Percentiles rank a stretch among this genome's conserved stretches.
Evolutionary conservation across 2,329 filamentous ascomycete genomes (phyloP).

Genomic region (Sarocladium oryzae): DNA sequence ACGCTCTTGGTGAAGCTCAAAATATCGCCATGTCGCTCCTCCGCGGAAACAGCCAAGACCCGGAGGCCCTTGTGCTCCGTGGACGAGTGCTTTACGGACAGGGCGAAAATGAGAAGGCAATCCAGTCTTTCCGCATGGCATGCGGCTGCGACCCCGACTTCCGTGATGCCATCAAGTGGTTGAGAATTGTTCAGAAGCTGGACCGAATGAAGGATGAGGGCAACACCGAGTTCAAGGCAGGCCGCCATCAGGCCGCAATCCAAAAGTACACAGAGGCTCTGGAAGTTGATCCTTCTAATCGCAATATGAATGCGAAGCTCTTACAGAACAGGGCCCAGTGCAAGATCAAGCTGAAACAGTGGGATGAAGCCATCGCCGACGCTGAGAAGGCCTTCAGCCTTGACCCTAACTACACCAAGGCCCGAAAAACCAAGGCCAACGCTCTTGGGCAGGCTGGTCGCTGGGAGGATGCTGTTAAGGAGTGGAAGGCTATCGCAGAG

Average conservation of each 20-base stretch:
- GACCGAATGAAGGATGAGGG: conserved; percentile 92
- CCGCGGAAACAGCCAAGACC: conserved; percentile 81
- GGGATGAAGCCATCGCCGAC: conserved; percentile 73
- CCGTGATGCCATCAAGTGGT: conserved; percentile 78
- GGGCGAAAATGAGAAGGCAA: conserved; percentile 91
- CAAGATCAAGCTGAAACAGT: conserved; percentile 77
- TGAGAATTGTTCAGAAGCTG: conserved; percentile 85
- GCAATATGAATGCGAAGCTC: conserved; percentile 89
- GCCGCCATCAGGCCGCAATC: conserved; percentile 72
- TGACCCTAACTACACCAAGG: conserved; percentile 82
- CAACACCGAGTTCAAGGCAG: conserved; percentile 82
- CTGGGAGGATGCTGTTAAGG: conserved; percentile 87
- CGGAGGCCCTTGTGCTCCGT: conserved; percentile 84
- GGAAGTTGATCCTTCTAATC: conserved; percentile 79
- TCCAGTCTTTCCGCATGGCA: conserved; percentile 87
- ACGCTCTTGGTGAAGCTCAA: conserved; percentile 84
- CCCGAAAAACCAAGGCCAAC: conserved; percentile 88
- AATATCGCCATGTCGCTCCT: conserved; percentile 86
- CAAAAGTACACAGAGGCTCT: conserved; percentile 80
- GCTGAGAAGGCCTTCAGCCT: conserved; percentile 78
- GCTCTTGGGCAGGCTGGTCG: conserved; percentile 76
- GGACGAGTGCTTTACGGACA: conserved; percentile 83
- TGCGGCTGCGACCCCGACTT: conserved; percentile 88
- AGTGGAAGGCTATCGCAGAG: conserved; percentile 83
- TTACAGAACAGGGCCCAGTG: conserved; percentile 89